Percentiles rank a stretch among this genome's conserved stretches.
These are phyloP conservation scores for Oryza meyeriana DNA, from an alignment of 176 grass and related monocot genomes.

Conservation along the genomic window DNA sequence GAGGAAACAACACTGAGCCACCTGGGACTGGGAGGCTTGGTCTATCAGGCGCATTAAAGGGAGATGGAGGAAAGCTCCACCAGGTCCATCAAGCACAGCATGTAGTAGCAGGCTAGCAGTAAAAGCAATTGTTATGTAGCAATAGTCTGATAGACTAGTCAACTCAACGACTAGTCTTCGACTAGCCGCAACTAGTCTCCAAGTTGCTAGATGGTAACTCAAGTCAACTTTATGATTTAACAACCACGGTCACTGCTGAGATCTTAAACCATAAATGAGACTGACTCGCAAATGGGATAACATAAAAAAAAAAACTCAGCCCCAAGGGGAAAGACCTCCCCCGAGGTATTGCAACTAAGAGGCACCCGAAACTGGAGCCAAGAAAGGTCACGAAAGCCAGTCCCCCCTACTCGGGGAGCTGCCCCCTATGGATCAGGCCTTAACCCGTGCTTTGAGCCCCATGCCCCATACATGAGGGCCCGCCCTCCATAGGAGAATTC, in stretches of 20 bases:
- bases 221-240: neutral
- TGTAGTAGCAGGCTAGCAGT: neutral
- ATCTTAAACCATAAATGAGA: slow-evolving; percentile 2
- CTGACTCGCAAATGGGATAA: neutral
- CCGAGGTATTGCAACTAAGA: too few species aligned
- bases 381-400: too few species aligned
- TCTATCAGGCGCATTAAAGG: neutral
- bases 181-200: neutral
- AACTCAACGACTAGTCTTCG: neutral
- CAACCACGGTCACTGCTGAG: neutral
- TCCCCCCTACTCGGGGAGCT: too few species aligned
- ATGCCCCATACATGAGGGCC: too few species aligned
- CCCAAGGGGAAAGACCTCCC: too few species aligned
- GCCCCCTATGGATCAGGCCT: too few species aligned
- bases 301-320: neutral
- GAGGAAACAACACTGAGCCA: neutral
- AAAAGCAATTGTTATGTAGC: neutral
- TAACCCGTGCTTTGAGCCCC: too few species aligned
- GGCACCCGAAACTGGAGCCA: too few species aligned
- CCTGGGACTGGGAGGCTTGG: neutral
- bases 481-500: too few species aligned
- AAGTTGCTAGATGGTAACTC: neutral
- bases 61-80: neutral
- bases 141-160: neutral
- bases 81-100: neutral